Conservation (phyloP, 169 alveolate species). For the Cryptosporidium viatorum region DNA sequence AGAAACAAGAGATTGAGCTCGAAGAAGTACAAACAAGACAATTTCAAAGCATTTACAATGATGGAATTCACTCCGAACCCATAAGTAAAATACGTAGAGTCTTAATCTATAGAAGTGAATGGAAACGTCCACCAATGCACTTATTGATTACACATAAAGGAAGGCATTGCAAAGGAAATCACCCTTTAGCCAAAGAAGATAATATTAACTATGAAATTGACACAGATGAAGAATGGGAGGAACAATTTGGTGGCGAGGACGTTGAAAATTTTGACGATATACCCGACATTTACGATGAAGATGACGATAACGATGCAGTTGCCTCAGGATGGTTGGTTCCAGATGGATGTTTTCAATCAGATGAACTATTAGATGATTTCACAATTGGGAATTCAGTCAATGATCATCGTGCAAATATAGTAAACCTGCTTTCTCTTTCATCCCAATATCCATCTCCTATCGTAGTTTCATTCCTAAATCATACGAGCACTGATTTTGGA, state of each 20-base stretch:
- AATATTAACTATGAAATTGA: slow-evolving; percentile 58
- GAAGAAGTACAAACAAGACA: slow-evolving; percentile 60
- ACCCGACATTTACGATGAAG: slow-evolving; percentile 37
- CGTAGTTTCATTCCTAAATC: slow-evolving; percentile 49
- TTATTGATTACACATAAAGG: slow-evolving; percentile 48
- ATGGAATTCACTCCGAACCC: slow-evolving; percentile 18
- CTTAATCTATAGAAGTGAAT: slow-evolving; percentile 60
- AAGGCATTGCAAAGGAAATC: slow-evolving; percentile 35
- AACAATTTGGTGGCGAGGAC: slow-evolving; percentile 72
- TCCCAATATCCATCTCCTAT: slow-evolving; percentile 37
- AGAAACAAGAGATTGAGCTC: slow-evolving; percentile 31
- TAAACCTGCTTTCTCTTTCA: slow-evolving; percentile 18
- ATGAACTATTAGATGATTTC: slow-evolving; percentile 48
- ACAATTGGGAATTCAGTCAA: not conserved
- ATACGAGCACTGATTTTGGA: slow-evolving; percentile 46
- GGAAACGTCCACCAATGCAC: slow-evolving; percentile 72
- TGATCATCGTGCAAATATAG: not conserved
- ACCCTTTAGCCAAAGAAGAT: slow-evolving; percentile 62
- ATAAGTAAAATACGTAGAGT: slow-evolving; percentile 22
- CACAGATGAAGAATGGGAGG: slow-evolving; percentile 76
- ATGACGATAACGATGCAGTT: slow-evolving; percentile 71
- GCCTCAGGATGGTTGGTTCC: slow-evolving; percentile 75
- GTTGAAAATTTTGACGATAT: slow-evolving; percentile 62
- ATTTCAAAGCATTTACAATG: slow-evolving; percentile 55
- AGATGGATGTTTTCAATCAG: slow-evolving; percentile 66